Evolutionary conservation across 2,329 filamentous ascomycete genomes (phyloP).

Genomic region (Nemania sp.): DNA sequence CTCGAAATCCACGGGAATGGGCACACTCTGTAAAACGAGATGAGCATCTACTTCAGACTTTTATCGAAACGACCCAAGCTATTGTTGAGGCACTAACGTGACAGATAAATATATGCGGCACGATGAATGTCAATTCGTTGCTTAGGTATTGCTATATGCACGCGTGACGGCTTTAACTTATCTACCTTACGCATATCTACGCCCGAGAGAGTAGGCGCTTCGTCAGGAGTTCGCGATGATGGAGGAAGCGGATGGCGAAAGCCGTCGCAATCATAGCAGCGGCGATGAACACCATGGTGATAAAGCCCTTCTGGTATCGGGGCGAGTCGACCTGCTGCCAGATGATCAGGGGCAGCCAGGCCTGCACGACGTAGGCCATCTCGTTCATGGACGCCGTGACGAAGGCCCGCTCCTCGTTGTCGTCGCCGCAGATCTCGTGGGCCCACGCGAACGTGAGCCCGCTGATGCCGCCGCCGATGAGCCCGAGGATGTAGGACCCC

Average conservation of each 20-base stretch:
- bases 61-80: too few species aligned
- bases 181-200: constrained; percentile 1
- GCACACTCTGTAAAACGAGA: too few species aligned
- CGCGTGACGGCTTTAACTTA: not conserved
- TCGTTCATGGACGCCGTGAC: constrained; percentile 71
- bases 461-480: constrained; percentile 54
- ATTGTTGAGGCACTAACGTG: not conserved
- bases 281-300: constrained; percentile 57
- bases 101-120: not conserved
- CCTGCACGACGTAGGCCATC: constrained; percentile 70
- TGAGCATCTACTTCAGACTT: too few species aligned
- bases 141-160: too few species aligned
- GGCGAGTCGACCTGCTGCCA: constrained; percentile 69
- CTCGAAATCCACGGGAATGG: too few species aligned
- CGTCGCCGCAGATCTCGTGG: constrained; percentile 54
- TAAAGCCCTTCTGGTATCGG: constrained; percentile 63
- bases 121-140: not conserved
- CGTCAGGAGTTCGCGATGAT: constrained; percentile 46
- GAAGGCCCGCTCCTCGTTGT: constrained; percentile 68
- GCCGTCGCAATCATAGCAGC: constrained; percentile 55
- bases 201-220: constrained; percentile 16
- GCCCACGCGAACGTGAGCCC: constrained; percentile 55
- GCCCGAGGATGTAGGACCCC: constrained; percentile 63
- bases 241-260: constrained; percentile 51
- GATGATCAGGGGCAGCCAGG: constrained; percentile 69